Conservation (phyloP, 176 grass and related monocot genomes). For the Phragmites australis region DNA sequence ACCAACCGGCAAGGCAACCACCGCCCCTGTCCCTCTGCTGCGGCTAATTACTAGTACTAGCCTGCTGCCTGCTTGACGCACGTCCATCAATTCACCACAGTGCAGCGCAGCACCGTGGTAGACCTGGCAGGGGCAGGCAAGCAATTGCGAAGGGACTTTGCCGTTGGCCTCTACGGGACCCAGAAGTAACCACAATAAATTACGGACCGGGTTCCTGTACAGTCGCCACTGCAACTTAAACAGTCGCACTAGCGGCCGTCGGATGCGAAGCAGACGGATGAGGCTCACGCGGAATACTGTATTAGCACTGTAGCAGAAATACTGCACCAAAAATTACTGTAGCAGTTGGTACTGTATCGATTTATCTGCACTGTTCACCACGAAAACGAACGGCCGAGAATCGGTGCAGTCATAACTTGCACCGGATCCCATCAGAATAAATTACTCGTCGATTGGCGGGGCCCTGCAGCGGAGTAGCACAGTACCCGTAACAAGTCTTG, state of each 20-base stretch:
- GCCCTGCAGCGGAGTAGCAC: background rate
- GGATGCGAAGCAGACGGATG: too few species aligned
- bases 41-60: constrained; percentile 10
- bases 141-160: background rate
- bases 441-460: background rate
- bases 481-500: background rate
- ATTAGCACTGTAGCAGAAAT: too few species aligned
- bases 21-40: background rate
- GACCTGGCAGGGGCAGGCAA: constrained; percentile 3
- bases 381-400: too few species aligned
- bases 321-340: too few species aligned
- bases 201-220: too few species aligned
- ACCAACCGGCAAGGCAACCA: constrained; percentile 38
- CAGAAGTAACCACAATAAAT: constrained; percentile 4
- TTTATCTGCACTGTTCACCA: too few species aligned
- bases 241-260: background rate
- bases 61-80: background rate
- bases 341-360: too few species aligned
- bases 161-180: constrained; percentile 22
- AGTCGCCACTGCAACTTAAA: too few species aligned
- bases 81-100: constrained; percentile 45
- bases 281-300: background rate
- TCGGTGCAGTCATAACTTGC: too few species aligned
- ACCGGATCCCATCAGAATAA: background rate
- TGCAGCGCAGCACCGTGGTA: constrained; percentile 13